Conservation (phyloP, 2,329 filamentous ascomycete species). For the Thermoascus crustaceus region DNA sequence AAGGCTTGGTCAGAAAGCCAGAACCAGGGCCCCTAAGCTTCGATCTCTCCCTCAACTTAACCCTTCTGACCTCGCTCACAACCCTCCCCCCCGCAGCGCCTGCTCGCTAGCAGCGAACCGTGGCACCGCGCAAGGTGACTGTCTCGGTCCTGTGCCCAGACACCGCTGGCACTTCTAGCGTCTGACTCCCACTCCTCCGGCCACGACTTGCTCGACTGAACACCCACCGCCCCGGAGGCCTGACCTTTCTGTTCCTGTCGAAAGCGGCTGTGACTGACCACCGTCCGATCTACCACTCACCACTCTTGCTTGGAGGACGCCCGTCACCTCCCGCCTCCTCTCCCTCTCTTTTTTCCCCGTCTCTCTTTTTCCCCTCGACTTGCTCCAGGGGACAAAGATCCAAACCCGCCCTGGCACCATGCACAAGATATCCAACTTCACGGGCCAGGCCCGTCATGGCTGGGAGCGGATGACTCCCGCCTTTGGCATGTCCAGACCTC, state of each 20-base stretch:
- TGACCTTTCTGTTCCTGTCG: slow-evolving; percentile 25
- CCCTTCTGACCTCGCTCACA: too few relatives aligned
- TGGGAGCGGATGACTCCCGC: slow-evolving; percentile 60
- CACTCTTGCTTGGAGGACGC: slow-evolving; percentile 1
- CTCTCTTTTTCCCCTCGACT: slow-evolving; percentile 20
- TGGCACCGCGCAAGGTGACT: slow-evolving; percentile 1
- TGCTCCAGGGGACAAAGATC: slow-evolving; percentile 28
- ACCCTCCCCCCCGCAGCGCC: neutral
- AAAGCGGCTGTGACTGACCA: slow-evolving; percentile 14
- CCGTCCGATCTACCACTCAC: slow-evolving; percentile 3
- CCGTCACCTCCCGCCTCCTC: slow-evolving; percentile 1
- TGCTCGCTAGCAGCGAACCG: neutral
- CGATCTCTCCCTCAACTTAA: too few relatives aligned
- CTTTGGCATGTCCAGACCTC: slow-evolving; percentile 55
- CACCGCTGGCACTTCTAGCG: slow-evolving; percentile 2
- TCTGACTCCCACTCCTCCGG: neutral
- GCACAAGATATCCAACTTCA: slow-evolving; percentile 63
- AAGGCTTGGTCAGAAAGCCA: neutral
- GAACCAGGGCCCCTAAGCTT: too few relatives aligned
- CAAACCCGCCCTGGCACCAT: slow-evolving; percentile 35
- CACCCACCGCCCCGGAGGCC: neutral
- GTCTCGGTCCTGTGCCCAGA: slow-evolving; percentile 4
- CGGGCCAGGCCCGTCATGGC: slow-evolving; percentile 57
- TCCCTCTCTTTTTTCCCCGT: slow-evolving; percentile 3
- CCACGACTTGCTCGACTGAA: neutral